Evolutionary conservation across 106 monocot species (phyloP), one percentile per base, ranked within the genome.

Genomic region (Dendrobium huoshanense): DNA sequence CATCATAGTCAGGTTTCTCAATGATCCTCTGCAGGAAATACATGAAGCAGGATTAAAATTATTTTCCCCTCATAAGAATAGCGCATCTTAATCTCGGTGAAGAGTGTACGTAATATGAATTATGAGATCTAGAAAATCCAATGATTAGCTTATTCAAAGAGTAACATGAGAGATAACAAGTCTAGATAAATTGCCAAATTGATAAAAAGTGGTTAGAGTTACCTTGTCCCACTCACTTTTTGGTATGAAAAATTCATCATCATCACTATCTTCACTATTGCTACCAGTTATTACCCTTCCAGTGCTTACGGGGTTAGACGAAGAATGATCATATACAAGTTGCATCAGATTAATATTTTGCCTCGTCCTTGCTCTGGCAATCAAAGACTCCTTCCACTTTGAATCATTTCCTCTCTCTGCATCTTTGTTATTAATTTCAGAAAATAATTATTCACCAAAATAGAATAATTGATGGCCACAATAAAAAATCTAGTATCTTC

Each of bases 321-420:
- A 48, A 70, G 85, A 72, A 33, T 88, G 87, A 7, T 91, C 95
- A 84, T 99, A 99, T 16, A 99, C 95, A 87, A 95, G 91, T 80
- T 93, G 92, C 90, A 89, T 95, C 20, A 99, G 79, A 82, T 93
- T 93, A 77, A 22, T 84, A 81, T 78, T 93, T 81, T 79, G 83
- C 73, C 84, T 87, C 17, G 80, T 76, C 74, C 85, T n/a, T 48
- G 83, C 86, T 87, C 87, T 87, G 33, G 80, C 77, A 84, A 84
- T 80, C 84, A 99, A 86, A 41, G 89, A 82, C 82, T 93, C 95
- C 67, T 99, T 99, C 98, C 98, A 99, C 79, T 91, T 95, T 73
- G 98, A 91, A 74, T 70, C 37, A 81, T 89, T 87, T 41, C 77
- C 89, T 37, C 55, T 67, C 31, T 88, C 92, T 81, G 61, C 77